Evolutionary conservation across 129 eudicot species (phyloP), one percentile per base, ranked within the genome.

Genomic region (Centaurea solstitialis): DNA sequence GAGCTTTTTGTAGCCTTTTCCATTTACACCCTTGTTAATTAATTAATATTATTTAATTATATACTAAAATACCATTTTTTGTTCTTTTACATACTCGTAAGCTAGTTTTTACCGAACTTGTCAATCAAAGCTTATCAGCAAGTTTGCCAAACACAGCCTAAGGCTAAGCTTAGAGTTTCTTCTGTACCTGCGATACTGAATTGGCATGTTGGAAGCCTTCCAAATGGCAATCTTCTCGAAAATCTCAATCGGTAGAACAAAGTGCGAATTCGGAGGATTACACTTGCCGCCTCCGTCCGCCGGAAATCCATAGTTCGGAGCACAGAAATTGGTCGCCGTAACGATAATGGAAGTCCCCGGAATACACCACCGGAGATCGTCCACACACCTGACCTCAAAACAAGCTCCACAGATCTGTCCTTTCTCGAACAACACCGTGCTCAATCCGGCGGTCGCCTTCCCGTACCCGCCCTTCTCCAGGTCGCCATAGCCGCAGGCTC

Each of bases 201-300:
- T 85, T 8, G 98, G 90, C 99, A 95, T 93, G 67, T 95, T 95
- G 7, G 91, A 91, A 38, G 99, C 99, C 77, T 95, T 95, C 99
- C 99, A 95, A 67, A 90, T 82, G 0, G 98, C 99, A 79, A 95
- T 92, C 87, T 95, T 95, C 85, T 92, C 98, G 79, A 95, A 95
- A 40, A 93, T 91, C 72, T 95, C 94, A 83, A 95, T 95, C 22
- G 99, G 97, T 1, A 95, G 77, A 37, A 95, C 98, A 83, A 95
- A 95, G 81, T 95, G 99, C 7, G 91, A 80, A 78, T 95, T 95
- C 0, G 97, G 97, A 2, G 92, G 86, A 72, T 95, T 95, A 84
- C 98, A 95, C 35, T 79, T 79, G 7, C 98, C 98, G n/a, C 98
- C 98, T 17, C 83, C 92, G 35, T 92, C 97, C 3, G 93, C 85